Evolutionary conservation across 73 alveolate species (phyloP), one percentile per base, ranked within the genome.

Genomic region (Paramecium pentaurelia): DNA sequence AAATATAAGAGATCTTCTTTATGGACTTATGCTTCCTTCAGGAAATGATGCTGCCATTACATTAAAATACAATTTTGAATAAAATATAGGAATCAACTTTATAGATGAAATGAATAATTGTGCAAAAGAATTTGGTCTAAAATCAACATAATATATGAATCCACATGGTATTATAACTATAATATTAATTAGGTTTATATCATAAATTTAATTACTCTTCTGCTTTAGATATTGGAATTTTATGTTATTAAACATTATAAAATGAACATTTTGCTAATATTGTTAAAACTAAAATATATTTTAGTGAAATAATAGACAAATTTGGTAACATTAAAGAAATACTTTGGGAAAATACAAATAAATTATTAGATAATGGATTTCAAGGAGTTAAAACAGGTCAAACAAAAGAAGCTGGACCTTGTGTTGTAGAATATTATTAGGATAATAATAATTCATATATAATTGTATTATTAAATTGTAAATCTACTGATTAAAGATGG

Each of bases 41-140:
- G 98, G 98, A 28, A 96, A 96, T 71, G 98, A 96, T 83, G 97
- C 98, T 8, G 98, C 98, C 4, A 80, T 93, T 1, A 71, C 93
- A 20, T 86, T 96, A 38, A 97, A 96, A 16, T 95, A 96, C 40
- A 96, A 96, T 86, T 95, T 96, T 40, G 96, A 94, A 73, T 10
- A 5, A 8, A 3, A n/a, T 6, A 68, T 45, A 32, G 58, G 86
- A 6, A 92, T 49, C 38, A 86, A 89, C 4, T 95, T 95, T 60
- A 92, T 95, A 6, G 94, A 95, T 32, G 96, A 92, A 42, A 95
- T 95, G 98, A 95, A 95, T 73, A 77, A 45, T 30, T 80, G 84
- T 14, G 98, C 93, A 14, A 47, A 45, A 16, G 37, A 38, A 58
- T 70, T 87, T 18, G 94, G 93, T 16, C 70, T 93, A 22, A 51